Percentiles rank a stretch among this genome's conserved stretches.
phyloP scores from a whole-genome alignment of 768 basidiomycete genomes.

The Trametes coccinea region DNA sequence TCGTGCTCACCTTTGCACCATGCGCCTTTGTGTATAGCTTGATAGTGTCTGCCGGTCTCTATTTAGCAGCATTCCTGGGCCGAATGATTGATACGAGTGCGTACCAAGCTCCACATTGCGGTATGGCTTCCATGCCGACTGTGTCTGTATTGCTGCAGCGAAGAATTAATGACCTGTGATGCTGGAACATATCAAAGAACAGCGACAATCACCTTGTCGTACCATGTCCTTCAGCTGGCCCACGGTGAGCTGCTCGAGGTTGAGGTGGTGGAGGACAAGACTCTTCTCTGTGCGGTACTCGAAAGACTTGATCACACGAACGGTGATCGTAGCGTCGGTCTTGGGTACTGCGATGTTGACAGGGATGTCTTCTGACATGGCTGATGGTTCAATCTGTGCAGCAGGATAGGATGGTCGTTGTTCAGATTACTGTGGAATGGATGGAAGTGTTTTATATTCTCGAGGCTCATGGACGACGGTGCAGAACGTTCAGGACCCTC shows the following conservation, averaged over 20 bases:
- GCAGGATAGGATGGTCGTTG: not conserved
- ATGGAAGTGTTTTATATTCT: not conserved
- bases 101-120: slow-evolving; percentile 68
- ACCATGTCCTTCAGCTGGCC: slow-evolving; percentile 73
- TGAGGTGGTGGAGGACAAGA: slow-evolving; percentile 78
- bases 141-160: slow-evolving; percentile 63
- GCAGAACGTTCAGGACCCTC: slow-evolving; percentile 19
- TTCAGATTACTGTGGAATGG: not conserved
- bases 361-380: slow-evolving; percentile 39
- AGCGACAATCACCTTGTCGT: slow-evolving; percentile 53
- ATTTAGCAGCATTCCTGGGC: not conserved
- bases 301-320: slow-evolving; percentile 95
- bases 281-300: slow-evolving; percentile 87
- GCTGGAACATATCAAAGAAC: slow-evolving; percentile 14
- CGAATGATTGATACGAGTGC: slow-evolving; percentile 9
- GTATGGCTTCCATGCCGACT: slow-evolving; percentile 89
- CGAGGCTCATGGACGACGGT: not conserved
- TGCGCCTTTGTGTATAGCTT: slow-evolving; percentile 96
- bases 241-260: slow-evolving; percentile 80
- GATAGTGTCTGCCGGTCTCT: slow-evolving; percentile 66
- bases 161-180: not conserved
- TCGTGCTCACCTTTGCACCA: slow-evolving; percentile 74
- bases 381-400: too few relatives aligned
- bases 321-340: slow-evolving; percentile 81
- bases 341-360: slow-evolving; percentile 68